A percentile compares a stretch with the other conserved stretches of the same genome.
phyloP scores from a whole-genome alignment of 768 basidiomycete species.

The Kockovaella imperatae region DNA sequence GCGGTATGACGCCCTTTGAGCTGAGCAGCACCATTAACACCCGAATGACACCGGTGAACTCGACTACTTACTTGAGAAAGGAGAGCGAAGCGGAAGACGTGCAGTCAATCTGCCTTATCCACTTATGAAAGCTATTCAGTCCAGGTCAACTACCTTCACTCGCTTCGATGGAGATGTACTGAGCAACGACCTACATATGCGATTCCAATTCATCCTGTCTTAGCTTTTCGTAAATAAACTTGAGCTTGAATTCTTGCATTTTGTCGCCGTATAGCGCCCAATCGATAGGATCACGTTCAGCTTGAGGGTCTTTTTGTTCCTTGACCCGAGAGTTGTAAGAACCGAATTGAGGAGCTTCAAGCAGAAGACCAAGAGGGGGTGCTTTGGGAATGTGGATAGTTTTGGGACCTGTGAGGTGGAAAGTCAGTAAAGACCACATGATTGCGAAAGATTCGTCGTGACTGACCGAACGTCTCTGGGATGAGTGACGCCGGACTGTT shows the following conservation, averaged over 20 bases:
- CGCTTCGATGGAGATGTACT: neutral
- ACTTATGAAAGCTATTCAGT: conserved; percentile 32
- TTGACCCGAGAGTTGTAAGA: conserved; percentile 46
- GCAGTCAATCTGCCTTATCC: conserved; percentile 36
- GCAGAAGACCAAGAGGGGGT: conserved; percentile 83
- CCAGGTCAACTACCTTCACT: conserved; percentile 3
- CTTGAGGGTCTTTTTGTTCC: conserved; percentile 10
- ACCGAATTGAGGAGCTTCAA: conserved; percentile 56
- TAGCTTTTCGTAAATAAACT: conserved; percentile 79
- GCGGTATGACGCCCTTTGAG: conserved; percentile 66
- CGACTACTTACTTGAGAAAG: conserved; percentile 65
- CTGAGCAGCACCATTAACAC: conserved; percentile 54
- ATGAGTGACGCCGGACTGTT: conserved; percentile 66
- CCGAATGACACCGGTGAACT: neutral
- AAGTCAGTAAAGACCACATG: neutral
- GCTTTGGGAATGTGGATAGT: conserved; percentile 85
- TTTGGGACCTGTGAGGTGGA: conserved; percentile 47
- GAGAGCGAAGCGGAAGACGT: conserved; percentile 49
- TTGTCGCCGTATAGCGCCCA: conserved; percentile 57
- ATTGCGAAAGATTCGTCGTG: neutral
- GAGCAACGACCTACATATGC: conserved; percentile 65
- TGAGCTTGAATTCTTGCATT: conserved; percentile 76
- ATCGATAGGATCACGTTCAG: conserved; percentile 32
- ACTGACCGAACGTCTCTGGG: conserved; percentile 57
- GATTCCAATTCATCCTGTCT: conserved; percentile 69